Conservation (phyloP, 2,329 filamentous ascomycete genomes). For the Botrytis cinerea region DNA sequence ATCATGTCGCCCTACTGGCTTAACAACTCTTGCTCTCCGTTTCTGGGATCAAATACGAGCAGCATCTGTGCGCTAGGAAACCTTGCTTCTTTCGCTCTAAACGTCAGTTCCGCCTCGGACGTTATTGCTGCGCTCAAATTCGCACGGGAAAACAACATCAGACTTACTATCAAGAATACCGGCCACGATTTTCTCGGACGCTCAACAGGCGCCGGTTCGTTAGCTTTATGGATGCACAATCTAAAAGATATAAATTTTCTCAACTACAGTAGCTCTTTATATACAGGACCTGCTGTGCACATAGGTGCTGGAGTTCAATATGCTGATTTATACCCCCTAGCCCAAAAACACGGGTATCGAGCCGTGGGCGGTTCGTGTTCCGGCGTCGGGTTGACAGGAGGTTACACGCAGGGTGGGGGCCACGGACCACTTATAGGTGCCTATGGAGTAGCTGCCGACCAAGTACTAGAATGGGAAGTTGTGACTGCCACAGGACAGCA, state of each 20-base stretch:
- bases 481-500: conserved; percentile 48
- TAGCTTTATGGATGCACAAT: conserved; percentile 51
- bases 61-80: conserved; percentile 40
- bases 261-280: conserved; percentile 29
- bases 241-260: conserved; percentile 45
- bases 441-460: conserved; percentile 53
- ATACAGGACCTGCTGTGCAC: conserved; percentile 17
- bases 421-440: conserved; percentile 53
- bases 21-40: conserved; percentile 34
- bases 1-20: conserved; percentile 46
- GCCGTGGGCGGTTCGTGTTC: conserved; percentile 17
- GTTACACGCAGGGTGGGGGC: conserved; percentile 39
- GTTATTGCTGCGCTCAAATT: conserved; percentile 36
- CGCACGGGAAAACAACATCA: conserved; percentile 39
- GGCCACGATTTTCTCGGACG: conserved; percentile 51
- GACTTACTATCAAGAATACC: conserved; percentile 45
- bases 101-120: conserved; percentile 12
- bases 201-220: conserved; percentile 47
- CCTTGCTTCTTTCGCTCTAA: conserved; percentile 31
- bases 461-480: conserved; percentile 44
- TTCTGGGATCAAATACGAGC: conserved; percentile 39
- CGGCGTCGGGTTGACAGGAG: background rate
- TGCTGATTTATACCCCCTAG: background rate
- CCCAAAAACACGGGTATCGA: conserved; percentile 14
- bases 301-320: conserved; percentile 22